Conservation (phyloP, 768 basidiomycete genomes). For the Auricularia sp. region DNA sequence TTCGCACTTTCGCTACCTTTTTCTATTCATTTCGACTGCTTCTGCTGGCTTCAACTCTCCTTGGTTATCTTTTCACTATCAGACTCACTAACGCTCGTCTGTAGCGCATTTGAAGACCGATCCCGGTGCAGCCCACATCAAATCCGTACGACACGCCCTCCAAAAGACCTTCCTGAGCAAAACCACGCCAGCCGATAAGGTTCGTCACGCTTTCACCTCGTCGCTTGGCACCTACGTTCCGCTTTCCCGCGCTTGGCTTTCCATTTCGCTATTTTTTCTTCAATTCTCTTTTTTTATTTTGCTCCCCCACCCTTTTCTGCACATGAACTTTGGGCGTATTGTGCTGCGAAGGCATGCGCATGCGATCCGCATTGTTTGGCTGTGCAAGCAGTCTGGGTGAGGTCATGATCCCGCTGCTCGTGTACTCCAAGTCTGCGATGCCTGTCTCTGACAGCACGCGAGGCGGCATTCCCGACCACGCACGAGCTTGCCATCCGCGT, state of each 20-base stretch:
- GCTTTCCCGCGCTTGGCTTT: neutral
- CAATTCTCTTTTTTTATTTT: no score
- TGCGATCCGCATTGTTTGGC: no score
- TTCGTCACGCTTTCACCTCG: constrained; percentile 23
- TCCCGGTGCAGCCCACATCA: constrained; percentile 61
- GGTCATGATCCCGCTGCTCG: no score
- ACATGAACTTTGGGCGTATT: no score
- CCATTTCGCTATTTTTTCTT: constrained; percentile 14
- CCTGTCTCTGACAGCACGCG: no score
- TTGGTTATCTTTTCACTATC: neutral
- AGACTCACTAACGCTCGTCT: constrained; percentile 4
- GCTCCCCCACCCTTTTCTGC: no score
- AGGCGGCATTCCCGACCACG: no score
- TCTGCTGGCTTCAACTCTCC: neutral
- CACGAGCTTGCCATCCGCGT: no score
- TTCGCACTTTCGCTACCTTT: constrained; percentile 8
- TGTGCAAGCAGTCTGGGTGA: no score
- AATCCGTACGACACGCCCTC: constrained; percentile 85
- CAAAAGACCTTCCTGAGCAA: constrained; percentile 75
- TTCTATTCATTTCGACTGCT: no score
- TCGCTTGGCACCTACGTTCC: constrained; percentile 12
- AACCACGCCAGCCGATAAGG: constrained; percentile 51
- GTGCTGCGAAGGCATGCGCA: no score
- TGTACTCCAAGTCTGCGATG: no score
- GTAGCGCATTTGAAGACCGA: constrained; percentile 39